Evolutionary conservation across 2,329 filamentous ascomycete species (phyloP), one percentile per base, ranked within the genome.

Genomic region (Calonectria crousiana): DNA sequence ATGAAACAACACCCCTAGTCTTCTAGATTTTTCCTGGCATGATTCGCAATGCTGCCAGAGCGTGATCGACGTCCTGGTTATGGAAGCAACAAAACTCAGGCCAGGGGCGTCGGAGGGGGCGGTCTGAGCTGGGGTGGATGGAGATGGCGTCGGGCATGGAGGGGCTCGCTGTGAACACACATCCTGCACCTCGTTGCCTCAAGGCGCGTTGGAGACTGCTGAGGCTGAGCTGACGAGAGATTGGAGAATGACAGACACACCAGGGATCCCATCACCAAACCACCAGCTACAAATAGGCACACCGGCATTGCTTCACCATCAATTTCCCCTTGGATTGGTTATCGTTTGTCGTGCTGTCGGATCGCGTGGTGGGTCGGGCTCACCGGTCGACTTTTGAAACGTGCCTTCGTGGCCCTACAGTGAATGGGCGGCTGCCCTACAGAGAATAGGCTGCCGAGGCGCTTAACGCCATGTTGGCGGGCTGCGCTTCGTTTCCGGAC

Each of bases 381-480:
- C 41, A 60, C 70, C 34, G 28, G 65, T 58, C 56, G 71, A 69
- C 56, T 65, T 69, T 69, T 72, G 71, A 69, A 72, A 72, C 56
- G 47, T 53, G 65, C 70, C 70, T 62, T 56, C 47, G 58, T 68
- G 52, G 58, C 58, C 44, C 34, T 41, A 47, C 41, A 26, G 51
- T 30, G 28, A 36, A 28, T 34, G 60, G 23, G 53, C 38, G 34
- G 69, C 38, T 52, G 53, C 52, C 41, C 47, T 60, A 60, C 34
- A 34, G 32, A 52, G 26, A 38, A 62, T 14, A 23, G 56, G 32
- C 56, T 41, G 56, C 26, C 56, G 23, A n/a, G 56, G 56, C 56
- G 56, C 56, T 62, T 62, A 62, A 26, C 34, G 6, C 18, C 41
- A 34, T 2, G 26, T 41, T 41, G 34, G 36, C 26, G 56, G 36